Conservation (phyloP, 495 filamentous ascomycete genomes). For the Aspergillus coremiiformis region DNA sequence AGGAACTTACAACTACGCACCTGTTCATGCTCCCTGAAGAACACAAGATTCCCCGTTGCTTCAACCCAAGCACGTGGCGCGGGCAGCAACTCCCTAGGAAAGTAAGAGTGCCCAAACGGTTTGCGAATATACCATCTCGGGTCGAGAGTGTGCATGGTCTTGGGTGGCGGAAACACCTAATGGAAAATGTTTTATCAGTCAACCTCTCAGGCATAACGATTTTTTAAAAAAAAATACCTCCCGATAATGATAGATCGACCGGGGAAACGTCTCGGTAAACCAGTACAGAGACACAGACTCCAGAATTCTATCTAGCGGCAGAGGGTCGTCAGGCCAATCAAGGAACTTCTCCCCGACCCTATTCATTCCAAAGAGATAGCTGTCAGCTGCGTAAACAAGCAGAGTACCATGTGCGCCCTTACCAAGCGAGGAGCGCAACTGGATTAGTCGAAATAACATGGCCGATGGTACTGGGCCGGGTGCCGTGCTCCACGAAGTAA, state of each 20-base stretch:
- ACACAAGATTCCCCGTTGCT: conserved; percentile 42
- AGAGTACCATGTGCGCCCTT: conserved; percentile 9
- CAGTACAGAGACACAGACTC: conserved; percentile 55
- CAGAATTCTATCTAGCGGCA: conserved; percentile 49
- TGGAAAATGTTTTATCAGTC: conserved; percentile 3
- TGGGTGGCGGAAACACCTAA: conserved; percentile 19
- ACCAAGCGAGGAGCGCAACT: conserved; percentile 60
- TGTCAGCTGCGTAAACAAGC: not conserved
- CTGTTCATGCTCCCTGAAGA: conserved; percentile 21
- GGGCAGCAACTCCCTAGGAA: conserved; percentile 46
- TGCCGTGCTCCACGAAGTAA: conserved; percentile 52
- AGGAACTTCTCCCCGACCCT: conserved; percentile 64
- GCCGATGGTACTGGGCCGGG: conserved; percentile 52
- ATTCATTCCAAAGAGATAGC: conserved; percentile 3
- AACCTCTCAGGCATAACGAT: too few relatives aligned
- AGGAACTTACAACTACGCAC: conserved; percentile 7
- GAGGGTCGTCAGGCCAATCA: conserved; percentile 52
- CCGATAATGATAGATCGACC: conserved; percentile 51
- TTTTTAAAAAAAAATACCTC: conserved; percentile 22
- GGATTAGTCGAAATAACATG: conserved; percentile 50
- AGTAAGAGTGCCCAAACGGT: conserved; percentile 51
- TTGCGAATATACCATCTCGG: conserved; percentile 40
- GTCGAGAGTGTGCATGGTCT: conserved; percentile 14
- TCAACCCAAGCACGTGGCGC: conserved; percentile 44
- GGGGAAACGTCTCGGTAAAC: conserved; percentile 53